Evolutionary conservation across 306 rosid genomes (phyloP), one percentile per base, ranked within the genome.

Genomic region (Rosa multiflora): DNA sequence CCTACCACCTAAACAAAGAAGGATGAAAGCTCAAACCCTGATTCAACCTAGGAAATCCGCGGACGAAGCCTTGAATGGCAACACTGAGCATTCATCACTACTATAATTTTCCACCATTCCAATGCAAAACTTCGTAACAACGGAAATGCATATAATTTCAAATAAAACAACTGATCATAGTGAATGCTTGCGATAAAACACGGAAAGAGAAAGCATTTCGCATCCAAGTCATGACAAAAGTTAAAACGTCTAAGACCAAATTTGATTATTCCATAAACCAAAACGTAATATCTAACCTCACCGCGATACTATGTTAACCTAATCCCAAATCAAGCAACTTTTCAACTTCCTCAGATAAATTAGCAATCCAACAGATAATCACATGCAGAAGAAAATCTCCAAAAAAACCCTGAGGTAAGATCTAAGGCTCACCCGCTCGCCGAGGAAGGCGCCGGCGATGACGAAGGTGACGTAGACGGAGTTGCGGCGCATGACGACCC

Each of bases 371-470:
- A 44, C 37, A 52, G 37, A 32, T 32, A 32, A 32, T 32, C 0
- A 32, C 37, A 32, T 2, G 37, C 37, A 32, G 37, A 32, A 32
- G 37, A 32, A 32, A 56, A 74, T 10, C 23, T 42, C 1, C 26
- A 69, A 43, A 43, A 49, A 44, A 53, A 43, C 40, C 70, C 12
- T 17, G 8, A 83, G 46, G 47, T 18, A 44, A 72, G 12, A 10
- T 23, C 17, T 70, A 1, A 69, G 39, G 75, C 88, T 72, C 55
- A 94, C 99, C 88, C 99, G 88, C 89, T 96, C 99, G 42, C 94
- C 99, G 80, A 91, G 71, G 79, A 93, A 96, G 56, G 99, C 94
- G n/a, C 97, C 99, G 10, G 94, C 97, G 83, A 96, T 89, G 79
- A 96, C 79, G 73, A 95, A 91, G 75, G 94, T 90, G 55, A 90